Conservation (phyloP, 2,329 filamentous ascomycete genomes). For the Penicillium nordicum region DNA sequence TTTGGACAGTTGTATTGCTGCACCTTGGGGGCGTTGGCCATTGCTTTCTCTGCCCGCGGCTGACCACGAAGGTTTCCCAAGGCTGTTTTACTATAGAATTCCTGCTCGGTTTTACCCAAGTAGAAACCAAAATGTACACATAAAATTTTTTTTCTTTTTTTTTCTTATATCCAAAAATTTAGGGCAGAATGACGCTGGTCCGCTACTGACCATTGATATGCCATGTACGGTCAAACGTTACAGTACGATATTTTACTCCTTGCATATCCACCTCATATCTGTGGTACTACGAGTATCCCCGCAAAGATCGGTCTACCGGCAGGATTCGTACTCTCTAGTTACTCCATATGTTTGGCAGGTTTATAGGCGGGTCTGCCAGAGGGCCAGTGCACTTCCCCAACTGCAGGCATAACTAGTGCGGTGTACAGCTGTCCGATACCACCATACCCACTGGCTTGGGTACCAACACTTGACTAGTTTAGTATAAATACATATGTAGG, state of each 20-base stretch:
- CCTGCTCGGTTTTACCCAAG: neutral
- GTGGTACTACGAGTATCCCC: neutral
- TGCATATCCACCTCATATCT: neutral
- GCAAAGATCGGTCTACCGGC: neutral
- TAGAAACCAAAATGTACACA: constrained; percentile 10
- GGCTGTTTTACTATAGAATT: constrained; percentile 6
- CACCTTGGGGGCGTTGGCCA: neutral
- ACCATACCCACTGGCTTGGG: neutral
- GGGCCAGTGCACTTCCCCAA: neutral
- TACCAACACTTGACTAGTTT: neutral
- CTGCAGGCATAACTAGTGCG: neutral
- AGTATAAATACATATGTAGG: neutral
- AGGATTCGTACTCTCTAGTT: neutral
- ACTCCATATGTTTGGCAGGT: neutral
- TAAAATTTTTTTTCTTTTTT: neutral
- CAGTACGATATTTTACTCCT: neutral
- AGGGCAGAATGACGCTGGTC: neutral
- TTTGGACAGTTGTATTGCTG: neutral
- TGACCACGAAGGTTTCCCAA: neutral
- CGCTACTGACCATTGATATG: neutral
- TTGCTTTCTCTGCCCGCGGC: neutral
- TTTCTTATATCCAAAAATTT: neutral
- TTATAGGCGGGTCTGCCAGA: neutral
- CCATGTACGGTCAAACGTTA: neutral
- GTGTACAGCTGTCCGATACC: neutral